Conservation (phyloP, 306 rosid species). For the Ormosia emarginata region DNA sequence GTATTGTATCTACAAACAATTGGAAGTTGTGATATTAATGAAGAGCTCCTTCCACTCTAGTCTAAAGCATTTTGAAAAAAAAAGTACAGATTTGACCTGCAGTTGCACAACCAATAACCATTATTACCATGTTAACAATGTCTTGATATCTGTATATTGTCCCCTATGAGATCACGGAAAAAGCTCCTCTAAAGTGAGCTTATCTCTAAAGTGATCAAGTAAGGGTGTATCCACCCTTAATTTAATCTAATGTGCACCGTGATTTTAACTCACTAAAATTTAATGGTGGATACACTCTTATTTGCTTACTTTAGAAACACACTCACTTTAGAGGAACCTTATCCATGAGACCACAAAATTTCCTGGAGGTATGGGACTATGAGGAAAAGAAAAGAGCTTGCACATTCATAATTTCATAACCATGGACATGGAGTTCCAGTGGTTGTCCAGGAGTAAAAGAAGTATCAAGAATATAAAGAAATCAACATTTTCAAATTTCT, state of each 20-base stretch:
- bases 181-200: too few species aligned
- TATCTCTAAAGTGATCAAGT: too few species aligned
- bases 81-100: not conserved
- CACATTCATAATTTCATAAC: not conserved
- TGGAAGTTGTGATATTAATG: not conserved
- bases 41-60: not conserved
- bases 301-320: too few species aligned
- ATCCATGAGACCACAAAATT: not conserved
- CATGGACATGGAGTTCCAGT: not conserved
- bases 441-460: not conserved
- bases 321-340: not conserved
- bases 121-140: not conserved
- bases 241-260: too few species aligned
- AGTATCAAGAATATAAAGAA: not conserved
- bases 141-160: not conserved
- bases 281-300: too few species aligned
- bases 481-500: not conserved
- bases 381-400: not conserved
- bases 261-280: too few species aligned
- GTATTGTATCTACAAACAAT: not conserved
- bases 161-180: too few species aligned
- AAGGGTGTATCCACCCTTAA: too few species aligned
- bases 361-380: not conserved
- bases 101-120: not conserved
- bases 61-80: not conserved